Conservation (phyloP, 352 stramenopile genomes). For the Thalassiosira ordinaria region DNA sequence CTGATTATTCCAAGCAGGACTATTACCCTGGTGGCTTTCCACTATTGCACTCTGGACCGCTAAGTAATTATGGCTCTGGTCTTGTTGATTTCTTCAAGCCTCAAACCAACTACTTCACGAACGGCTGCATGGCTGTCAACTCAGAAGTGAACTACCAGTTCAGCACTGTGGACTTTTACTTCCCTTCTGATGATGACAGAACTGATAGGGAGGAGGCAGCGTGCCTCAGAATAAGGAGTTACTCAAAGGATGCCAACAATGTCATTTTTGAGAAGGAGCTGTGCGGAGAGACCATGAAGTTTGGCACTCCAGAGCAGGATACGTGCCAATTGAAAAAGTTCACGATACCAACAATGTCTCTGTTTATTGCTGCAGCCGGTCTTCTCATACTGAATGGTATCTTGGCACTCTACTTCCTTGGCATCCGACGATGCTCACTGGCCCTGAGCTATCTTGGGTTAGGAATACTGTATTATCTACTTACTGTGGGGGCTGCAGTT, state of each 20-base stretch:
- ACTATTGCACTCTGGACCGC: conserved; percentile 57
- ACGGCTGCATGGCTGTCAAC: conserved; percentile 56
- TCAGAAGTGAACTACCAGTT: conserved; percentile 67
- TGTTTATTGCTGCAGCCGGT: too few relatives aligned
- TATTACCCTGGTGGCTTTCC: conserved; percentile 56
- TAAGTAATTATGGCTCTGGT: conserved; percentile 57
- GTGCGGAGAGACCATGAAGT: conserved; percentile 55
- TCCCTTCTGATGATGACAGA: too few relatives aligned
- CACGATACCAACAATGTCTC: conserved; percentile 11
- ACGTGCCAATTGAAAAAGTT: conserved; percentile 38
- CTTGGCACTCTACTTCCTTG: too few relatives aligned
- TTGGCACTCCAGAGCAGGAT: conserved; percentile 26
- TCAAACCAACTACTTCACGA: conserved; percentile 44
- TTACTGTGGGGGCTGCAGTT: too few relatives aligned
- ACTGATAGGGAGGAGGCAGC: conserved; percentile 29
- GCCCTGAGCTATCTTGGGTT: too few relatives aligned
- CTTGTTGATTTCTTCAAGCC: conserved; percentile 35
- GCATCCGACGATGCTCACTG: too few relatives aligned
- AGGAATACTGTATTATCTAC: too few relatives aligned
- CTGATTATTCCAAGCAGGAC: conserved; percentile 54
- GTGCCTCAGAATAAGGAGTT: conserved; percentile 59
- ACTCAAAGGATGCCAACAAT: conserved; percentile 36
- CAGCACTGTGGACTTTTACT: too few relatives aligned
- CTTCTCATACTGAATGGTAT: too few relatives aligned
- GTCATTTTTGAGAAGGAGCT: conserved; percentile 53